Evolutionary conservation across 192 early-diverging fungal species (phyloP), one percentile per base, ranked within the genome.

Genomic region (Physocladia obscura): DNA sequence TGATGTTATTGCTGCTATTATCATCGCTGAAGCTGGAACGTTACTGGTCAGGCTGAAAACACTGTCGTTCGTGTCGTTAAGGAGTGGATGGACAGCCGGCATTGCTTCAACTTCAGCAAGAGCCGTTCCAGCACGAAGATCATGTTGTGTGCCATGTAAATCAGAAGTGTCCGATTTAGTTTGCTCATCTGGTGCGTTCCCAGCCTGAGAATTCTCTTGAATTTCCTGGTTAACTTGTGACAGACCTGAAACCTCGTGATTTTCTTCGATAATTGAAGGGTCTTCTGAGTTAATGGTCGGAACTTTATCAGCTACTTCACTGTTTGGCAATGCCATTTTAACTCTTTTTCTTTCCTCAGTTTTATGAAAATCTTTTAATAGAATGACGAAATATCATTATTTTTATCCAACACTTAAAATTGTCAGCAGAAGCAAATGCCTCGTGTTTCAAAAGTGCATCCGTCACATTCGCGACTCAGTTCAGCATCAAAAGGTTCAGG

Each of bases 381-480:
- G 15, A 49, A 17, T 30, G 29, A 24, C 5, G 19, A 63, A 49
- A 31, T 13, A 15, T 3, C 26, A 27, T 24, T 55, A 5, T 8
- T 35, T 13, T 1, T 21, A 1, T 39, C 49, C 31, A 19, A n/a
- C 19, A n/a, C 19, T 44, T 8, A 58, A 24, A 35, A n/a, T 58
- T 58, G 57, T 58, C 57, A 58, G 57, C 11, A 19, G 0, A 35
- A 15, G 17, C 57, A 34, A 19, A 62, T 62, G 60, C 36, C 36
- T 24, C 13, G 40, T 4, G 30, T 27, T 6, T 21, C 38, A 21
- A 39, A 29, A 51, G 47, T 65, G 4, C 62, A 65, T 24, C 62
- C 62, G 24, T 17, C 60, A 38, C 60, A 62, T 58, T 62, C 59
- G n/a, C 36, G 59, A 32, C 22, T 32, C 3, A 65, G 62, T 24